These are phyloP conservation scores for Corchorus capsularis DNA, from an alignment of 345 rosid genomes.

Conservation along the genomic window DNA sequence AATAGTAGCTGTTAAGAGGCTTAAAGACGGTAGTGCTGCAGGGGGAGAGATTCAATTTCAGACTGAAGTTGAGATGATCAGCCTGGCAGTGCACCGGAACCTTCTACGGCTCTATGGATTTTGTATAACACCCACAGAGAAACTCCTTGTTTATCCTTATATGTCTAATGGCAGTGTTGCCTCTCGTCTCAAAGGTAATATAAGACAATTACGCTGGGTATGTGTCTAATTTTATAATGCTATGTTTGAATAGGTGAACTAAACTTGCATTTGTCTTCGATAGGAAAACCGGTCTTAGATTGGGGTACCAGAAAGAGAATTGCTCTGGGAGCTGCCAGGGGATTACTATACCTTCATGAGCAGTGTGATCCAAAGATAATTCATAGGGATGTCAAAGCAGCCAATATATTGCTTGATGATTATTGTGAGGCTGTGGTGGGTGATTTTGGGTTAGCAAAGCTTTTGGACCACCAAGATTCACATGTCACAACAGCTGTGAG, in stretches of 20 bases:
- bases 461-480: constrained; percentile 94
- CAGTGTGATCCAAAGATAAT: constrained; percentile 98
- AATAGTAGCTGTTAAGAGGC: constrained; percentile 88
- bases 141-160: constrained; percentile 90
- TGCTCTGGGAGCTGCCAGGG: constrained; percentile 93
- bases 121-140: constrained; percentile 78
- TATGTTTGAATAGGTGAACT: neutral
- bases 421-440: constrained; percentile 95
- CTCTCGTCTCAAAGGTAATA: constrained; percentile 84
- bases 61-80: constrained; percentile 97
- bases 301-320: constrained; percentile 93
- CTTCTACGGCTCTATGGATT: constrained; percentile 88
- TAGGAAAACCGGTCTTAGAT: constrained; percentile 78
- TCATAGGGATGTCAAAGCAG: constrained; percentile 99
- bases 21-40: constrained; percentile 76
- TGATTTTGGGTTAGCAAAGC: constrained; percentile 94
- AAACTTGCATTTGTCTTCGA: constrained; percentile 7
- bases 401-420: constrained; percentile 90
- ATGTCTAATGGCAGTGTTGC: constrained; percentile 99
- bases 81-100: constrained; percentile 95
- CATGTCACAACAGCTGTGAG: constrained; percentile 97
- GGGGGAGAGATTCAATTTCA: constrained; percentile 91
- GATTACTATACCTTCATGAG: constrained; percentile 90
- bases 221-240: neutral
- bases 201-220: neutral